Conservation (phyloP, 768 basidiomycete genomes). For the Trametes punicea region DNA sequence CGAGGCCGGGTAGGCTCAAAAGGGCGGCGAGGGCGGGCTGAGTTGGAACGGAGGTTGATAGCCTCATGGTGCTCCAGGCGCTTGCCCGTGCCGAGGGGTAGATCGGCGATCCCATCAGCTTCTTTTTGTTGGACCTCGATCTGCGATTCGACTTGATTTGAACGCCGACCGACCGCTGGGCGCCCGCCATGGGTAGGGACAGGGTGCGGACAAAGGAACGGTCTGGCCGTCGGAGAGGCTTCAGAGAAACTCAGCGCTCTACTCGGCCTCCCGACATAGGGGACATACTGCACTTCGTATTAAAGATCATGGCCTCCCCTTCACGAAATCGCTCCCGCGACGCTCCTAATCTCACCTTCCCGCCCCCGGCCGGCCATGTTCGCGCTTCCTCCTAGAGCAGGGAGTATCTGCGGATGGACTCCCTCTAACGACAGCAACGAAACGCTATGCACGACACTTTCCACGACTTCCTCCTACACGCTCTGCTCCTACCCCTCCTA, state of each 20-base stretch:
- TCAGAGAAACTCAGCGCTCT: conserved; percentile 9
- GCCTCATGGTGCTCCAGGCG: conserved; percentile 16
- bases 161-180: conserved; percentile 2
- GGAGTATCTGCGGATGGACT: conserved; percentile 18
- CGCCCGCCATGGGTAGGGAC: not conserved
- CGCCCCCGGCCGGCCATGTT: conserved; percentile 10
- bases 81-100: conserved; percentile 3
- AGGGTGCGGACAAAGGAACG: conserved; percentile 15
- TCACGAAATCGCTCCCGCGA: conserved; percentile 11
- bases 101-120: conserved; percentile 17
- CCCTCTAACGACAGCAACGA: conserved; percentile 16
- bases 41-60: conserved; percentile 17
- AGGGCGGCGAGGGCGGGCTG: conserved; percentile 6
- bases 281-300: conserved; percentile 6
- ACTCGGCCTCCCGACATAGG: conserved; percentile 4
- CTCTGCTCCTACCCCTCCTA: not conserved
- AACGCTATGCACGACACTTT: conserved; percentile 2
- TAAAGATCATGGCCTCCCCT: conserved; percentile 13
- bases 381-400: conserved; percentile 8
- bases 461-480: conserved; percentile 4
- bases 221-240: conserved; percentile 9
- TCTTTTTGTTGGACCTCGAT: conserved; percentile 20
- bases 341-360: conserved; percentile 8
- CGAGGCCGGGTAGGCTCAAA: conserved; percentile 1
- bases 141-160: conserved; percentile 14